These are phyloP conservation scores for Globisporangium nunn DNA, from an alignment of 352 stramenopile genomes.

Conservation along the genomic window DNA sequence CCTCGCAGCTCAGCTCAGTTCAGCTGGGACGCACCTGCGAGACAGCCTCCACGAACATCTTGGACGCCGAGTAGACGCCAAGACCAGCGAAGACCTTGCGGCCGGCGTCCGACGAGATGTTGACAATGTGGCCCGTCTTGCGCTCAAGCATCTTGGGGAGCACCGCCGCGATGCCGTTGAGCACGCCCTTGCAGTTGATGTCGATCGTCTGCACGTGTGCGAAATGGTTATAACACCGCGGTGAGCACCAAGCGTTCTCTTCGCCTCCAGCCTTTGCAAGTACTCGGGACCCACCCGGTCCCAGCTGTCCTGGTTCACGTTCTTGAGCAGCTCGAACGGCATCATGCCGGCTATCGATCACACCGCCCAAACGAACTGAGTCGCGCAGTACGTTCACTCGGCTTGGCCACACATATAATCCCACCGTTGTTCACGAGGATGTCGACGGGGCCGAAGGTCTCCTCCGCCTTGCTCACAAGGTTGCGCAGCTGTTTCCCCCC, in stretches of 20 bases:
- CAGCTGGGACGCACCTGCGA: constrained; percentile 33
- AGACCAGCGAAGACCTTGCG: constrained; percentile 79
- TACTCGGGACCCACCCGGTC: constrained; percentile 24
- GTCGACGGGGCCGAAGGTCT: constrained; percentile 64
- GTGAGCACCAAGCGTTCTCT: not conserved
- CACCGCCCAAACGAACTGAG: not conserved
- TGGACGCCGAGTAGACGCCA: constrained; percentile 86
- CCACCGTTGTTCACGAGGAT: constrained; percentile 88
- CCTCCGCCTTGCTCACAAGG: constrained; percentile 51
- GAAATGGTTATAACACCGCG: not conserved
- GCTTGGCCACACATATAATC: not conserved
- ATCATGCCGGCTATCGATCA: constrained; percentile 79
- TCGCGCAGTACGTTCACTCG: too few relatives aligned
- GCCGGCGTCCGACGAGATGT: constrained; percentile 83
- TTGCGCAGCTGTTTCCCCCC: constrained; percentile 27
- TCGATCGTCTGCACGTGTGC: constrained; percentile 61
- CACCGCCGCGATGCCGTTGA: constrained; percentile 82
- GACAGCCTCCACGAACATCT: constrained; percentile 90
- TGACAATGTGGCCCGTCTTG: constrained; percentile 78
- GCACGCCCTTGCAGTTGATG: constrained; percentile 90
- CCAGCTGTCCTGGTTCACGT: constrained; percentile 89
- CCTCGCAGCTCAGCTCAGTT: too few relatives aligned
- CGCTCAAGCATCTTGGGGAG: constrained; percentile 68
- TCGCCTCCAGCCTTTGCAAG: not conserved
- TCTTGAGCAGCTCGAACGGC: constrained; percentile 89